Conservation (phyloP, 2,329 filamentous ascomycete genomes). For the Ascochyta koolunga region DNA sequence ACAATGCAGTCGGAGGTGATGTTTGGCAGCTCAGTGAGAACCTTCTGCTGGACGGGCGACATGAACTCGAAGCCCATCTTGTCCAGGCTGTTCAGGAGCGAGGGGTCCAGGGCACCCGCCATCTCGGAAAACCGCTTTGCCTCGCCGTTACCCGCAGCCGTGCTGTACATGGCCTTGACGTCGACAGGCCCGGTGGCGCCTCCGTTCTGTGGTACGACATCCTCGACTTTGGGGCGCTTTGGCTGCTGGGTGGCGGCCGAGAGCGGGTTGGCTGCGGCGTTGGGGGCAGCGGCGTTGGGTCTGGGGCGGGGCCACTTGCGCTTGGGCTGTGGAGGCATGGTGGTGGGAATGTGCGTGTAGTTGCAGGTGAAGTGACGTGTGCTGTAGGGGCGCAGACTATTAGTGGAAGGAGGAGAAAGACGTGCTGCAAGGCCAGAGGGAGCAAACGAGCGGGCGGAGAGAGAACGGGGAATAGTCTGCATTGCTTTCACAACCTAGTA, state of each 20-base stretch:
- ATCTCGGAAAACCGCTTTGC: conserved; percentile 38
- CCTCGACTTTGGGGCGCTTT: conserved; percentile 31
- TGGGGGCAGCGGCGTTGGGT: conserved; percentile 18
- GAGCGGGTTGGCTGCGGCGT: conserved; percentile 17
- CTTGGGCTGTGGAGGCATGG: conserved; percentile 33
- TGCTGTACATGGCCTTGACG: conserved; percentile 33
- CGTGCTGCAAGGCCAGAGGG: conserved; percentile 24
- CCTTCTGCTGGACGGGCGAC: conserved; percentile 62
- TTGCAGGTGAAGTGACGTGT: conserved; percentile 18
- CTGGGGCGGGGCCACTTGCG: conserved; percentile 32
- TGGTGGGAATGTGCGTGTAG: conserved; percentile 20
- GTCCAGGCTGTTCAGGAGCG: conserved; percentile 40
- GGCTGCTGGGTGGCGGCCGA: conserved; percentile 28
- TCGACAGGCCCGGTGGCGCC: conserved; percentile 21
- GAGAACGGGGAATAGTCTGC: conserved; percentile 32
- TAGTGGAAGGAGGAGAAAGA: conserved; percentile 29
- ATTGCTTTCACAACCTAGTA: conserved; percentile 31
- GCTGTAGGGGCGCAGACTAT: conserved; percentile 19
- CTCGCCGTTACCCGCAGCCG: conserved; percentile 27
- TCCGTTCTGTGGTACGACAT: conserved; percentile 13
- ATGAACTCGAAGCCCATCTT: conserved; percentile 53
- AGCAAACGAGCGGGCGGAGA: conserved; percentile 25
- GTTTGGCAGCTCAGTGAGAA: conserved; percentile 57
- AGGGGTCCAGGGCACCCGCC: conserved; percentile 31
- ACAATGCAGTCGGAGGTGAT: conserved; percentile 60